These are phyloP conservation scores for Pelargonium nanum DNA, from an alignment of 345 rosid species.

Conservation along the genomic window DNA sequence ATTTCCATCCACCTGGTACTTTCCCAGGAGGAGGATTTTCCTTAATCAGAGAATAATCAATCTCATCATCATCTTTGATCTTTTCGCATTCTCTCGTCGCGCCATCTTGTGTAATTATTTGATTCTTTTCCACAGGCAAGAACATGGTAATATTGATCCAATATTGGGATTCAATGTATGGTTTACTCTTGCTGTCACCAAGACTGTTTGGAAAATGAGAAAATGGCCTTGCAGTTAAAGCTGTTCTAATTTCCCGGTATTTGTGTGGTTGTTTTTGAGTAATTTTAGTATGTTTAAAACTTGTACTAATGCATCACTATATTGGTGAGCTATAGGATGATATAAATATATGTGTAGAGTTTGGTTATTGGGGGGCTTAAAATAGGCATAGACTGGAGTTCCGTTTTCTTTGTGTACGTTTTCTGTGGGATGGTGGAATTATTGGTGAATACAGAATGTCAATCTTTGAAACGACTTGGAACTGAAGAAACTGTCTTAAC, in stretches of 20 bases:
- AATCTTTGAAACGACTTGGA: not conserved
- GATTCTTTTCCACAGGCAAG: not conserved
- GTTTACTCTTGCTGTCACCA: not conserved
- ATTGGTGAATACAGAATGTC: not conserved
- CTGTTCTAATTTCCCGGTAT: too few relatives aligned
- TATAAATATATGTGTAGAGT: too few relatives aligned
- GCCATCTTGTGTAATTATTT: not conserved
- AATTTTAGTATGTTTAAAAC: too few relatives aligned
- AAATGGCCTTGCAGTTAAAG: too few relatives aligned
- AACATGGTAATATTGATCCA: not conserved
- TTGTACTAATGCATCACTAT: too few relatives aligned
- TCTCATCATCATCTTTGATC: not conserved
- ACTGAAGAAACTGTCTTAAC: not conserved
- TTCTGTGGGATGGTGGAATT: not conserved
- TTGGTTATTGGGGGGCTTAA: too few relatives aligned
- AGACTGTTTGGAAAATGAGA: not conserved
- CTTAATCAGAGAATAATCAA: too few relatives aligned
- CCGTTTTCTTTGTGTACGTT: too few relatives aligned
- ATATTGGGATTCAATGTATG: too few relatives aligned
- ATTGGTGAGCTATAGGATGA: too few relatives aligned
- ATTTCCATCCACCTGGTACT: constrained; percentile 19
- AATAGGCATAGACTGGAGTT: too few relatives aligned
- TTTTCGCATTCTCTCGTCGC: not conserved
- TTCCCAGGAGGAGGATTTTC: not conserved
- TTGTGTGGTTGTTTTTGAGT: too few relatives aligned